Conservation (phyloP, 352 stramenopile species). For the Phytopythium mirpurense region DNA sequence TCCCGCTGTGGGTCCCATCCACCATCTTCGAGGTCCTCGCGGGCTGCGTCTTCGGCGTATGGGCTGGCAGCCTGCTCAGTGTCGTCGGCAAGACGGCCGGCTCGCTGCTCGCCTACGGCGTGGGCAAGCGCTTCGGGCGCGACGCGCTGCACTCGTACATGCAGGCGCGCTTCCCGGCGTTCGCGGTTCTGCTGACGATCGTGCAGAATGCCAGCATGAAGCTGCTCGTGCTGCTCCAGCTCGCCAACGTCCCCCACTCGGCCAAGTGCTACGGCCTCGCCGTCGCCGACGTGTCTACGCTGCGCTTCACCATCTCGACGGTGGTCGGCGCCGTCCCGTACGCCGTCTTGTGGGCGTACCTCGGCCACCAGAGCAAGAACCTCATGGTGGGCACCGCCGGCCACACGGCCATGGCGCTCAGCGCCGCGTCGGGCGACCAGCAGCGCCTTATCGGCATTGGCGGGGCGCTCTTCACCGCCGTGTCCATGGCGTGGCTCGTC, state of each 20-base stretch:
- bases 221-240: conserved; percentile 60
- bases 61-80: conserved; percentile 41
- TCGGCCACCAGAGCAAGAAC: conserved; percentile 51
- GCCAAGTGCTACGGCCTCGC: conserved; percentile 75
- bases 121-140: conserved; percentile 54
- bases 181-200: conserved; percentile 39
- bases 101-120: conserved; percentile 52
- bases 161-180: conserved; percentile 48
- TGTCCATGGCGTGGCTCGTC: conserved; percentile 44
- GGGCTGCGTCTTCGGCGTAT: conserved; percentile 59
- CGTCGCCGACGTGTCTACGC: conserved; percentile 50
- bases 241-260: conserved; percentile 63
- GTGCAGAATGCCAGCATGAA: conserved; percentile 67
- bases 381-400: conserved; percentile 20
- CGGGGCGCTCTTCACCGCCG: conserved; percentile 29
- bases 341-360: conserved; percentile 58
- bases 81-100: conserved; percentile 56
- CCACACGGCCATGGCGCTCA: conserved; percentile 8
- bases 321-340: conserved; percentile 47
- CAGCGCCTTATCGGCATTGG: conserved; percentile 23
- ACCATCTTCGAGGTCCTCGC: conserved; percentile 60
- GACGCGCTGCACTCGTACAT: conserved; percentile 45
- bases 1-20: conserved; percentile 60
- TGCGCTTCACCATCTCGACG: conserved; percentile 52
- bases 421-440: conserved; percentile 15